Evolutionary conservation across 192 early-diverging fungal species (phyloP), one percentile per base, ranked within the genome.

Genomic region (Gonapodya prolifera): DNA sequence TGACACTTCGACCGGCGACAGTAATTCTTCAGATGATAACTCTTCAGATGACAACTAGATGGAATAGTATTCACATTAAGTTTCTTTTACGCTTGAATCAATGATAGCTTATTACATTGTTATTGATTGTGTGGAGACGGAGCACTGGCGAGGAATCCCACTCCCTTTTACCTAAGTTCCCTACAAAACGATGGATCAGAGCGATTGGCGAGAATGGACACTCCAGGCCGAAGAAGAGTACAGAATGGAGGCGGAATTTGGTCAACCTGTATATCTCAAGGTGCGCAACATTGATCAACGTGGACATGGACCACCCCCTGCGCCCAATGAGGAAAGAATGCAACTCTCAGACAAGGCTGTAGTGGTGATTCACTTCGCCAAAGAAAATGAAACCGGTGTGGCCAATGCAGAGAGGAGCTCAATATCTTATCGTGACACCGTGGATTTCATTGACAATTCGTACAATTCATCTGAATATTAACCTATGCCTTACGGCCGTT

Each of bases 181-280:
- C n/a, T n/a, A n/a, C n/a, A n/a, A 29, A 1, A 33, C 8, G 35
- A 34, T 30, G 80, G 76, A 80, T 30, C 70, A 33, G 32, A 23
- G 0, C 30, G 81, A 80, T 81, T 80, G 76, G 35, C 29, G 88
- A 33, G 88, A 90, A 76, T 91, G 91, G 87, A 80, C 77, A 69
- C 85, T 98, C 35, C 86, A 87, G 0, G 81, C 93, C 0, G 94
- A 95, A 78, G 87, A 92, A 69, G 97, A 99, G 82, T 90, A 97
- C 77, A 91, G 97, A 33, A 92, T 99, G 81, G 97, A 99, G 81
- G 91, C 94, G 0, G 92, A 91, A 30, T 92, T 91, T 83, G 84
- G 86, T 8, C 45, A 75, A 16, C 87, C 84, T 75, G 85, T 94
- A 2, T 85, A 85, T 34, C 77, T 97, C 32, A 94, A 92, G 86